phyloP scores from a whole-genome alignment of 495 filamentous ascomycete genomes.

The Podospora fimiseda region DNA sequence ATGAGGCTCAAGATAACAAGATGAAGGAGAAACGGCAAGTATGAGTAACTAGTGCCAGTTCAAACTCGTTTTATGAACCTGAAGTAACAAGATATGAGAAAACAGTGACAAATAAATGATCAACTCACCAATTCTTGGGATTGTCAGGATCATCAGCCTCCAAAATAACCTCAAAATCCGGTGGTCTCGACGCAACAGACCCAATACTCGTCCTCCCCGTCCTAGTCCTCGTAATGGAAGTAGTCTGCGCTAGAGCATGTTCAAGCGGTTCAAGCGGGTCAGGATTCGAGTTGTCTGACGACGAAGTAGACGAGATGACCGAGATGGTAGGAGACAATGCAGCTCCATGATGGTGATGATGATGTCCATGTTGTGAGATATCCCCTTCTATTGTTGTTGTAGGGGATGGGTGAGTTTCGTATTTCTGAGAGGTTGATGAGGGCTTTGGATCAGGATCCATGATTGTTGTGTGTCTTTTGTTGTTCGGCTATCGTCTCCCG shows the following conservation, averaged over 20 bases:
- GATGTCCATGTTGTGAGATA: too few species aligned
- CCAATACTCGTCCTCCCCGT: conserved; percentile 51
- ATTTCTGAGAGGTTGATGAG: too few species aligned
- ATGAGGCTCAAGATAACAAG: too few species aligned
- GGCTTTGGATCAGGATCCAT: too few species aligned
- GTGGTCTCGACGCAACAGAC: conserved; percentile 54
- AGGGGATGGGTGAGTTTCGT: background rate
- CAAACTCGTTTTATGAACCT: too few species aligned
- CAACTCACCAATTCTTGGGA: conserved; percentile 58
- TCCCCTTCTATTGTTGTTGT: background rate
- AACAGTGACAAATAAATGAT: too few species aligned
- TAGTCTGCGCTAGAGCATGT: conserved; percentile 18
- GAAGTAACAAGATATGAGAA: too few species aligned
- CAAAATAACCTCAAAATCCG: conserved; percentile 72
- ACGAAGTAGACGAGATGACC: conserved; percentile 14
- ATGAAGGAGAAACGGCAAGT: too few species aligned
- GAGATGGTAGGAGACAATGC: background rate
- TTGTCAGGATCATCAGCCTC: conserved; percentile 60
- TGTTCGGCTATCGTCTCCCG: too few species aligned
- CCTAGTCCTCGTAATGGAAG: conserved; percentile 23
- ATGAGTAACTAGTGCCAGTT: too few species aligned
- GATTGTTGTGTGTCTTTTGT: too few species aligned
- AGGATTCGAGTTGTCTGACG: conserved; percentile 23
- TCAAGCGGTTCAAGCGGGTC: conserved; percentile 31
- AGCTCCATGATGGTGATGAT: background rate